phyloP scores from a whole-genome alignment of 1,284 basidiomycete genomes.

The Polyporus tsugae region DNA sequence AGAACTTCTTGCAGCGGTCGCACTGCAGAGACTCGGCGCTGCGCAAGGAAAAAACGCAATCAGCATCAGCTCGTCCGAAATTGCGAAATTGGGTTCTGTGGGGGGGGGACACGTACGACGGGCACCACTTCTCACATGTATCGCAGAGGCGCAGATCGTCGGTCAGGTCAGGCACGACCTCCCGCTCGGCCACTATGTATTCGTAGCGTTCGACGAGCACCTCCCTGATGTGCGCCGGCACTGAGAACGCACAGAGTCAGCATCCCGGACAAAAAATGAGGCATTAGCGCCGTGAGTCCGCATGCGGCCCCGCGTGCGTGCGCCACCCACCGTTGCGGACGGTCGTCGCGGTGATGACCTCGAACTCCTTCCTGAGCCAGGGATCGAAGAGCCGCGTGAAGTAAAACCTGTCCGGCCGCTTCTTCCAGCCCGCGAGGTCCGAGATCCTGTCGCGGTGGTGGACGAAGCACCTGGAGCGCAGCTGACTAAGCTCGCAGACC shows the following conservation, averaged over 20 bases:
- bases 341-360: slow-evolving; percentile 89
- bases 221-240: slow-evolving; percentile 82
- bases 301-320: background rate
- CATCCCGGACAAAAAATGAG: background rate
- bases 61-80: background rate
- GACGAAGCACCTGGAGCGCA: slow-evolving; percentile 92
- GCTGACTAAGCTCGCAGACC: slow-evolving; percentile 90
- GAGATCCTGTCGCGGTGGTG: slow-evolving; percentile 94
- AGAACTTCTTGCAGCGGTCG: slow-evolving; percentile 93
- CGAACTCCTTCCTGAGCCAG: slow-evolving; percentile 98
- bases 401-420: slow-evolving; percentile 94
- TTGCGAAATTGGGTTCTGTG: slow-evolving; percentile 13
- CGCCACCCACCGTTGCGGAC: slow-evolving; percentile 83
- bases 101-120: slow-evolving; percentile 64
- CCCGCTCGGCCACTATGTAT: slow-evolving; percentile 94
- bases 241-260: slow-evolving; percentile 48
- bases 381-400: slow-evolving; percentile 95
- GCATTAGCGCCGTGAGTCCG: background rate
- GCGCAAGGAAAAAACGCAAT: background rate
- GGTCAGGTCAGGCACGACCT: slow-evolving; percentile 90
- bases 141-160: slow-evolving; percentile 88
- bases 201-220: slow-evolving; percentile 87
- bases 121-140: slow-evolving; percentile 89
- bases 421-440: slow-evolving; percentile 95
- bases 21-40: slow-evolving; percentile 93